Evolutionary conservation across 148 eudicot species (phyloP).

Genomic region (Limonium bicolor): DNA sequence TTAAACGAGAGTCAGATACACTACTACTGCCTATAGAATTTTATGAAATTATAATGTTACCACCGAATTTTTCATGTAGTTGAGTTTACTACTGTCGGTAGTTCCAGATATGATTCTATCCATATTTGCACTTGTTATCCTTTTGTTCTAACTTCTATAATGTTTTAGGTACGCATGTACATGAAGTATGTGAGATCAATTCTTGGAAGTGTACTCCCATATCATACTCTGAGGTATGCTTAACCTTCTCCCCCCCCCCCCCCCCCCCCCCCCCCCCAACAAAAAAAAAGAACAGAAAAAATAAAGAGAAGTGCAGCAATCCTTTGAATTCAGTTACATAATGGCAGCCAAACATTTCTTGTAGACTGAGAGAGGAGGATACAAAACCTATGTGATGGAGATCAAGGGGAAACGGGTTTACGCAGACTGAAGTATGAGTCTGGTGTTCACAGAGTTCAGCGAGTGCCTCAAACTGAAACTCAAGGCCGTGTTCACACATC

Average conservation of each 20-base stretch:
- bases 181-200: conserved; percentile 73
- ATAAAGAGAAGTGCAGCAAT: too few relatives aligned
- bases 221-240: conserved; percentile 74
- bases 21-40: too few relatives aligned
- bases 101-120: too few relatives aligned
- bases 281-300: too few relatives aligned
- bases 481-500: conserved; percentile 99
- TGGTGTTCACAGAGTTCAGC: conserved; percentile 98
- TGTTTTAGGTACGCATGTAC: conserved; percentile 86
- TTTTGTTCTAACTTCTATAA: conserved; percentile 5
- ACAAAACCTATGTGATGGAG: conserved; percentile 88
- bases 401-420: conserved; percentile 85
- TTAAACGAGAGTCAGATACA: too few relatives aligned
- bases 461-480: conserved; percentile 95
- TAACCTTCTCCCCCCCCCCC: conserved; percentile 1
- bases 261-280: too few relatives aligned
- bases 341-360: not conserved
- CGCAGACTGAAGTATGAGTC: conserved; percentile 89
- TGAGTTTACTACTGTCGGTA: too few relatives aligned
- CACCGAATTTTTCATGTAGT: too few relatives aligned
- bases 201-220: conserved; percentile 69
- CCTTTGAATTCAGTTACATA: not conserved
- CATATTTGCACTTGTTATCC: too few relatives aligned
- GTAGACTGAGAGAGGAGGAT: conserved; percentile 90
- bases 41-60: too few relatives aligned